These are phyloP conservation scores for Boletus tomentosulus DNA, from an alignment of 768 basidiomycete species.

Conservation along the genomic window DNA sequence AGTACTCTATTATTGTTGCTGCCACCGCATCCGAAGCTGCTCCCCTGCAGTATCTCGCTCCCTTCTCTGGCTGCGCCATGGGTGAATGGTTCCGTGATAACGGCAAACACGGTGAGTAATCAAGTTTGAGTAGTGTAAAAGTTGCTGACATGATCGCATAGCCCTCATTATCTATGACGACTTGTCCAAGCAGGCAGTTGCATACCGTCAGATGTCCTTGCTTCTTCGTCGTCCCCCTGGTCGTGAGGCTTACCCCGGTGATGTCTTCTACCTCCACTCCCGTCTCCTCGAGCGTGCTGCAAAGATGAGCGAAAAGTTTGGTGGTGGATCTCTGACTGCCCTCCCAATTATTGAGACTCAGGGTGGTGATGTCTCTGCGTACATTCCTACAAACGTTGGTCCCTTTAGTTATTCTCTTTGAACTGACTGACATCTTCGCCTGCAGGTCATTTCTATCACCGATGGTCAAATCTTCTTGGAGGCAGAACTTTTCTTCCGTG, in stretches of 20 bases:
- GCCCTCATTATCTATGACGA: constrained; percentile 99
- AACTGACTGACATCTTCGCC: background rate
- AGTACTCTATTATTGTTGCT: constrained; percentile 99
- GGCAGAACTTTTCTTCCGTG: constrained; percentile 99
- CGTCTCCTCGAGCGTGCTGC: constrained; percentile 99
- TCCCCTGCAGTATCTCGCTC: constrained; percentile 98
- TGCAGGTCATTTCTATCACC: constrained; percentile 97
- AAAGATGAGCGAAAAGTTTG: constrained; percentile 99
- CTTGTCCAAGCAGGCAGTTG: constrained; percentile 99
- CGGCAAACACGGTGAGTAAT: constrained; percentile 88
- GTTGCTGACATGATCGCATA: constrained; percentile 27
- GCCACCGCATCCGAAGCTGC: constrained; percentile 99
- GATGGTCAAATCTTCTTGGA: constrained; percentile 99
- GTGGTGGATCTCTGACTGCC: constrained; percentile 97
- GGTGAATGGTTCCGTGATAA: constrained; percentile 99
- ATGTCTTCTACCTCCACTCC: constrained; percentile 99
- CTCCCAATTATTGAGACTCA: constrained; percentile 99
- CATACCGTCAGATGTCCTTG: constrained; percentile 99
- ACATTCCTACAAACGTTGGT: constrained; percentile 89
- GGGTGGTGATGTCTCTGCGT: constrained; percentile 99
- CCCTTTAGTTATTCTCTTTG: background rate
- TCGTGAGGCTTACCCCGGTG: constrained; percentile 99
- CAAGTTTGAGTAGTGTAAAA: background rate
- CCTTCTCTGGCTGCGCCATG: constrained; percentile 99
- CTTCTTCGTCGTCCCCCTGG: constrained; percentile 99